Base-by-base conservation (phyloP, 176 grass and related monocot species). In the Raddia guianensis region DNA sequence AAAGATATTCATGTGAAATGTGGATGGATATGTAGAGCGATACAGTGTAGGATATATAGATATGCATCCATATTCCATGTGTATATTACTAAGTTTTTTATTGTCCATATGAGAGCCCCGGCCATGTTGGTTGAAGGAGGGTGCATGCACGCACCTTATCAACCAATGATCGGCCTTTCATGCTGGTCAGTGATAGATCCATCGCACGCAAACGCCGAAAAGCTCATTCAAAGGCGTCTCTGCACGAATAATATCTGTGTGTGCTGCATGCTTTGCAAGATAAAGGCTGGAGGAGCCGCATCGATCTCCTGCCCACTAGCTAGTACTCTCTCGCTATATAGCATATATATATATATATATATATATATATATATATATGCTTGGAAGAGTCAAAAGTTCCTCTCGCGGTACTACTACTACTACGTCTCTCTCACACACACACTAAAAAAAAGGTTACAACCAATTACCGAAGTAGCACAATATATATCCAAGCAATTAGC, bases 221-320 rank as follows among this genome's bases (percentile, higher is more conserved):
- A 43, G 33, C 16, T 48, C 37, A 40, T 40, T 2, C 18, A 42
- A 65, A 78, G 61, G 8, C 61, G 47, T 5, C 1, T 54, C n/a
- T 43, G 76, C 55, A 58, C 7, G 76, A 78, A 67, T 79, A 48
- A 79, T 68, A 68, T n/a, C n/a, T 79, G 50, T 2, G 35, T 6
- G 13, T 3, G 49, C 64, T 52, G 10, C 34, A 44, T 79, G 63
- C 76, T 68, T 68, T 44, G 18, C 63, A 42, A 78, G 21, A 79
- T 53, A 55, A 79, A 54, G 49, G 34, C 34, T 8, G 34, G 12
- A 68, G 37, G 40, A 46, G 12, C 77, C 19, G 50, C 77, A 80
- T 80, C 35, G 13, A 46, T 80, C 35, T 68, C 35, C n/a, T n/a
- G 4, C 8, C 37, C 37, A 69, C 49, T 67, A 27, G 48, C 49